Conservation (phyloP, 305 asterid genomes). For the Fraxinus paxiana region DNA sequence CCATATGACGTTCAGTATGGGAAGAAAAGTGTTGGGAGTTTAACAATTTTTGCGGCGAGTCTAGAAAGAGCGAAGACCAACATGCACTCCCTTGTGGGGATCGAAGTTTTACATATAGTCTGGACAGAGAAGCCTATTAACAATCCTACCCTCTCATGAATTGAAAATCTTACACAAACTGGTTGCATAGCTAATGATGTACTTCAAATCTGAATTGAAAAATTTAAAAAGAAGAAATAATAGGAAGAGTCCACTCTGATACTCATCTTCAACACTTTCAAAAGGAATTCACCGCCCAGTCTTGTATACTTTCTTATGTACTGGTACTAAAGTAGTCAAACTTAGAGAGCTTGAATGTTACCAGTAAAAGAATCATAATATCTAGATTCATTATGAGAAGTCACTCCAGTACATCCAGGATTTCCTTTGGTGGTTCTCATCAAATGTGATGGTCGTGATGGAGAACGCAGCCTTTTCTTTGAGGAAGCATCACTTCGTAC, state of each 20-base stretch:
- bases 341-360: conserved; percentile 2
- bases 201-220: background rate
- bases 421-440: conserved; percentile 28
- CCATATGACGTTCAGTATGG: background rate
- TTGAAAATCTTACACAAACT: background rate
- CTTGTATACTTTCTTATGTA: background rate
- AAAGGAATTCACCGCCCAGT: background rate
- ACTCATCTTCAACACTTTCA: background rate
- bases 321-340: background rate
- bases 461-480: conserved; percentile 8
- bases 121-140: background rate
- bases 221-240: background rate
- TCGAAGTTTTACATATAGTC: background rate
- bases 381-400: conserved; percentile 14
- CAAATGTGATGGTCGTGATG: conserved; percentile 26
- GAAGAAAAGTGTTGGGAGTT: background rate
- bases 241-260: background rate
- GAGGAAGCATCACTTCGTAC: conserved; percentile 17
- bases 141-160: background rate
- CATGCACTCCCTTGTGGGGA: background rate
- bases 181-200: background rate
- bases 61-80: background rate
- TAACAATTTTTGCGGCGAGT: background rate
- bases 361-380: conserved; percentile 22
- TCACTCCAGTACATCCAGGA: conserved; percentile 1